These are phyloP conservation scores for Miamiensis avidus DNA, from an alignment of 169 alveolate genomes.

Conservation along the genomic window DNA sequence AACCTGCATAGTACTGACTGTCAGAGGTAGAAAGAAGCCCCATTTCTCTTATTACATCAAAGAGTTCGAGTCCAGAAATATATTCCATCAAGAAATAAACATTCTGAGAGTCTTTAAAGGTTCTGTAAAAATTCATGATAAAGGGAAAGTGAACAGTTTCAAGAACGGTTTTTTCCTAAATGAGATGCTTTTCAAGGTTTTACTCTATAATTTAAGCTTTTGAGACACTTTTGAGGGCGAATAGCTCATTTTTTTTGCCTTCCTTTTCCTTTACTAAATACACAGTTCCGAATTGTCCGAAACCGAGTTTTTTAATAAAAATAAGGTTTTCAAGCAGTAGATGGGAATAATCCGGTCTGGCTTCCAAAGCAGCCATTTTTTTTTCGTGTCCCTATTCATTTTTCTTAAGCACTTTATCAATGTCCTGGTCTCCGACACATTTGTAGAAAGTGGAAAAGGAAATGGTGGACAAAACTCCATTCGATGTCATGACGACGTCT, in stretches of 20 bases:
- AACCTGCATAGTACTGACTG: slow-evolving; percentile 60
- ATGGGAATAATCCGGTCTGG: slow-evolving; percentile 41
- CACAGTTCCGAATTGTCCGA: slow-evolving; percentile 52
- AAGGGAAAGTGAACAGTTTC: slow-evolving; percentile 58
- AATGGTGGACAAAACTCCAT: slow-evolving; percentile 16
- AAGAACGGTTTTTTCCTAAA: slow-evolving; percentile 31
- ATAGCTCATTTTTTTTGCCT: slow-evolving; percentile 32
- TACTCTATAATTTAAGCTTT: slow-evolving; percentile 43
- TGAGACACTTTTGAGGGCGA: slow-evolving; percentile 39
- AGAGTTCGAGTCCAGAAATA: slow-evolving; percentile 76
- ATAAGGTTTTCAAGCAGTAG: slow-evolving; percentile 47
- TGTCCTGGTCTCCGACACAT: slow-evolving; percentile 33
- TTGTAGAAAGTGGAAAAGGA: slow-evolving; percentile 1
- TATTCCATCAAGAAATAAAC: slow-evolving; percentile 72
- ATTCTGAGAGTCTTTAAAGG: slow-evolving; percentile 64
- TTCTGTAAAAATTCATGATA: slow-evolving; percentile 68
- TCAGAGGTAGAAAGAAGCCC: slow-evolving; percentile 47
- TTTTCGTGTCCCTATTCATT: slow-evolving; percentile 49
- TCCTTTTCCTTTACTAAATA: slow-evolving; percentile 53
- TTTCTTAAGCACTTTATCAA: slow-evolving; percentile 39
- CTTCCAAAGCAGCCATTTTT: slow-evolving; percentile 34
- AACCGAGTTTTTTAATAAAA: slow-evolving; percentile 42
- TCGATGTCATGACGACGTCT: slow-evolving; percentile 9
- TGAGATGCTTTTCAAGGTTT: slow-evolving; percentile 44
- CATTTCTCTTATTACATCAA: slow-evolving; percentile 61